Conservation (phyloP, 2,329 filamentous ascomycete species). For the Fonsecaea pugnacius region DNA sequence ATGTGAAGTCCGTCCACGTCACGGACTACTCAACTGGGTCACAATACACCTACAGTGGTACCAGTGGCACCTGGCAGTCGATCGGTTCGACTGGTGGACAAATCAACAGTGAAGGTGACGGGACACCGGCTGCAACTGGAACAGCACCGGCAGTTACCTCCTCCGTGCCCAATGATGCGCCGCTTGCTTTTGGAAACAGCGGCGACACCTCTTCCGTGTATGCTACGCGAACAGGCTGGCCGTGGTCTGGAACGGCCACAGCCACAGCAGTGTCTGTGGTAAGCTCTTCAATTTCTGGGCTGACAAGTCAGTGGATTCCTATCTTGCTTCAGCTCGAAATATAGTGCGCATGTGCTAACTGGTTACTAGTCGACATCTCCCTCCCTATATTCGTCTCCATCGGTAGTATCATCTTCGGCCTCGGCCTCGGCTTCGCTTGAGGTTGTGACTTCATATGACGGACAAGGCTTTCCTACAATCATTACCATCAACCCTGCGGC, state of each 20-base stretch:
- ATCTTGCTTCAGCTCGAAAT: slow-evolving; percentile 26
- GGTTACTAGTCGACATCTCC: slow-evolving; percentile 45
- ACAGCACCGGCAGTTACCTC: slow-evolving; percentile 33
- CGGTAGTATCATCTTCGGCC: slow-evolving; percentile 50
- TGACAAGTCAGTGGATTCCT: slow-evolving; percentile 41
- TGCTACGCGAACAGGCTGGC: slow-evolving; percentile 66
- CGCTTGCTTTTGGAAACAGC: slow-evolving; percentile 66
- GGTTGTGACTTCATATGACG: slow-evolving; percentile 50
- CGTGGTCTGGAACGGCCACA: slow-evolving; percentile 64
- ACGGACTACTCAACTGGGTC: slow-evolving; percentile 89
- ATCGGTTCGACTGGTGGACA: slow-evolving; percentile 79
- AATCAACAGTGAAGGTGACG: slow-evolving; percentile 70
- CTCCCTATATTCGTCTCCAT: slow-evolving; percentile 60
- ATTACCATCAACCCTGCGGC: slow-evolving; percentile 46
- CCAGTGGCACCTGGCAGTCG: slow-evolving; percentile 76
- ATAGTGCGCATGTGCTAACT: slow-evolving; percentile 38
- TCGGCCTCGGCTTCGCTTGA: slow-evolving; percentile 55
- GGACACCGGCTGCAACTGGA: slow-evolving; percentile 39
- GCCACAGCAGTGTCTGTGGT: slow-evolving; percentile 71
- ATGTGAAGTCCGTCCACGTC: slow-evolving; percentile 65
- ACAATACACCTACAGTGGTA: slow-evolving; percentile 80
- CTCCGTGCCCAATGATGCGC: slow-evolving; percentile 47
- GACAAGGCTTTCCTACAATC: slow-evolving; percentile 57
- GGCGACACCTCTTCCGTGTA: slow-evolving; percentile 46
- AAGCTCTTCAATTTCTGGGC: slow-evolving; percentile 69